Evolutionary conservation across 2,329 filamentous ascomycete genomes (phyloP).

Genomic region (Colletotrichum zoysiae): DNA sequence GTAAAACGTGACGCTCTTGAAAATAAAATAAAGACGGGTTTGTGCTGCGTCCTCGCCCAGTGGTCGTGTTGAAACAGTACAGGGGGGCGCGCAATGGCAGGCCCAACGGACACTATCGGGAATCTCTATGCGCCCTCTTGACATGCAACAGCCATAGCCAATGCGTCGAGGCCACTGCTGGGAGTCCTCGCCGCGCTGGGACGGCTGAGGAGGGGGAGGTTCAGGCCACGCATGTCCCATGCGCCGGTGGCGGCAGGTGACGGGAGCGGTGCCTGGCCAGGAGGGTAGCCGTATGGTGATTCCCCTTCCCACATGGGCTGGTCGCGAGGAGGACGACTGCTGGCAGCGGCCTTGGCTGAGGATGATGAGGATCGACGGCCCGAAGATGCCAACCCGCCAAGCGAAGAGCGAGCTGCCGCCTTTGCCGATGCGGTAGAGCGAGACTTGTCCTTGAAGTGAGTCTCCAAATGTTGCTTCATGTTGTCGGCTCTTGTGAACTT

Average conservation of each 20-base stretch:
- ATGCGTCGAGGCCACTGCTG: conserved; percentile 66
- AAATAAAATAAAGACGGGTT: background rate
- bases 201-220: conserved; percentile 60
- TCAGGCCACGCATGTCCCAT: conserved; percentile 63
- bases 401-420: conserved; percentile 47
- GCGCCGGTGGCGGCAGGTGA: conserved; percentile 52
- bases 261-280: conserved; percentile 49
- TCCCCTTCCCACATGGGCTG: conserved; percentile 58
- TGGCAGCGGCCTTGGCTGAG: conserved; percentile 49
- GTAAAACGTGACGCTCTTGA: background rate
- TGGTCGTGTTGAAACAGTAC: background rate
- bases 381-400: conserved; percentile 44
- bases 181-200: conserved; percentile 57
- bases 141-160: conserved; percentile 67
- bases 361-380: conserved; percentile 49
- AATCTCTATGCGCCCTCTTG: conserved; percentile 55
- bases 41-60: background rate
- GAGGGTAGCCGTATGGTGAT: conserved; percentile 51
- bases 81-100: background rate
- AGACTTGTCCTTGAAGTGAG: conserved; percentile 76
- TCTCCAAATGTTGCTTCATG: conserved; percentile 88
- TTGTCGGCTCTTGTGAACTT: conserved; percentile 87
- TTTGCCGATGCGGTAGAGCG: conserved; percentile 53
- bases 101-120: background rate
- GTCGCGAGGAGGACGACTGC: conserved; percentile 48